A percentile compares a stretch with the other conserved stretches of the same genome.
phyloP scores from a whole-genome alignment of 108 stramenopile species.

The Nannochloropsis gaditana region DNA sequence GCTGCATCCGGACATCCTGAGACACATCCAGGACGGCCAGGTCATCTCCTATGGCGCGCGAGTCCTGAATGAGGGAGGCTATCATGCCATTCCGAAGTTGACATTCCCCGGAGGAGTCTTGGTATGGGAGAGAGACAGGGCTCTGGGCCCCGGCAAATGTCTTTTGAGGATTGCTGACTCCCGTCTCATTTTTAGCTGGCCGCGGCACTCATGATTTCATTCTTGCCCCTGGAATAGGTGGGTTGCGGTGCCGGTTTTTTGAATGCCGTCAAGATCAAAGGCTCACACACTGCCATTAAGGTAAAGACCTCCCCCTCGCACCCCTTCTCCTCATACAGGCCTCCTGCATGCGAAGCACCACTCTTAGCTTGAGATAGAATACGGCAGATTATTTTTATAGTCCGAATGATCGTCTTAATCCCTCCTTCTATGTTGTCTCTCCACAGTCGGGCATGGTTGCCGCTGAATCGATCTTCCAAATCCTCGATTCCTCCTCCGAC shows the following conservation, averaged over 20 bases:
- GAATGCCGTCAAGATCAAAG: conserved; percentile 99
- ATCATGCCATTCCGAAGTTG: conserved; percentile 86
- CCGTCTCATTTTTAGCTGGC: neutral
- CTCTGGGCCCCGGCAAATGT: neutral
- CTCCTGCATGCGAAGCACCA: neutral
- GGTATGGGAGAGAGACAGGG: neutral
- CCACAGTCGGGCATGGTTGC: conserved; percentile 56
- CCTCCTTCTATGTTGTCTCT: neutral
- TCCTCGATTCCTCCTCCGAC: conserved; percentile 49
- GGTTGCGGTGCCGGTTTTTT: conserved; percentile 96
- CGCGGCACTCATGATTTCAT: neutral
- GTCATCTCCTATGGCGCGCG: conserved; percentile 95
- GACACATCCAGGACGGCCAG: conserved; percentile 82
- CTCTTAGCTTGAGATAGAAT: too few species aligned
- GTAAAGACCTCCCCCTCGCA: neutral
- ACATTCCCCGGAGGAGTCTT: conserved; percentile 78
- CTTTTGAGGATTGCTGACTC: neutral
- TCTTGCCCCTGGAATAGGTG: conserved; percentile 57
- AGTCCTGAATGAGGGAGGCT: conserved; percentile 94
- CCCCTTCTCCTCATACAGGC: neutral
- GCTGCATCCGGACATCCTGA: conserved; percentile 80
- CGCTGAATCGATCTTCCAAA: conserved; percentile 80
- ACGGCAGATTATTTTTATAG: too few species aligned
- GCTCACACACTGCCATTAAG: conserved; percentile 95
- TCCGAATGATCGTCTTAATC: neutral